A percentile compares a stretch with the other conserved stretches of the same genome.
phyloP scores from a whole-genome alignment of 2,329 filamentous ascomycete genomes.

The Ophiostoma ulmi region DNA sequence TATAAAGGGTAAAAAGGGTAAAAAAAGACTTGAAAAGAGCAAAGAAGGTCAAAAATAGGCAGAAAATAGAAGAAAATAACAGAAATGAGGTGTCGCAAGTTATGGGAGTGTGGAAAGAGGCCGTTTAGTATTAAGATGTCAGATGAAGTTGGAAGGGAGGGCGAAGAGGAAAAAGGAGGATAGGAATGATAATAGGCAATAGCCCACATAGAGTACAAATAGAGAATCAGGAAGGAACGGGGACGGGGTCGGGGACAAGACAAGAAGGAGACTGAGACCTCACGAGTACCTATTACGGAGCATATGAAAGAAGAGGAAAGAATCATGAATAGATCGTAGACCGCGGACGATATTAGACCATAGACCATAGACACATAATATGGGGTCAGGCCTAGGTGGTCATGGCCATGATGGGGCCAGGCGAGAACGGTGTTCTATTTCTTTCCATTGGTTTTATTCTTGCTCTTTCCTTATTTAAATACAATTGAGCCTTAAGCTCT shows the following conservation, averaged over 20 bases:
- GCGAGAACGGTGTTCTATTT: background rate
- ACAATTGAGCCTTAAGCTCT: background rate
- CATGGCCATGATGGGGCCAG: constrained; percentile 6
- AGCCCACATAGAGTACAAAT: constrained; percentile 5
- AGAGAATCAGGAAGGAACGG: background rate
- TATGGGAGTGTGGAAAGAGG: background rate
- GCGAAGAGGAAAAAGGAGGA: background rate
- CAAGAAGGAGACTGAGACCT: constrained; percentile 10
- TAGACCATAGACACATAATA: background rate
- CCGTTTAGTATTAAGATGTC: background rate
- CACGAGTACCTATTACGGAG: background rate
- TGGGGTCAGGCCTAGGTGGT: background rate
- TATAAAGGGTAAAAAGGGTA: background rate
- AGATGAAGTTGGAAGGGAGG: background rate
- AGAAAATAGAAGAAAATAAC: background rate
- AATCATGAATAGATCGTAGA: background rate
- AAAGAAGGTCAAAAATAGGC: too few relatives aligned
- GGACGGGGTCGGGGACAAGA: constrained; percentile 10
- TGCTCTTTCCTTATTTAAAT: background rate
- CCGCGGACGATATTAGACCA: background rate
- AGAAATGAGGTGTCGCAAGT: background rate
- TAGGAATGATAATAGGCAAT: background rate
- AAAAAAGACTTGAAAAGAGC: background rate
- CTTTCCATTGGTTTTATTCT: background rate
- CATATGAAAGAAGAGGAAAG: constrained; percentile 2